A percentile compares a stretch with the other conserved stretches of the same genome.
Conservation (phyloP, 2,329 filamentous ascomycete species). For the Fusarium xylarioides region DNA sequence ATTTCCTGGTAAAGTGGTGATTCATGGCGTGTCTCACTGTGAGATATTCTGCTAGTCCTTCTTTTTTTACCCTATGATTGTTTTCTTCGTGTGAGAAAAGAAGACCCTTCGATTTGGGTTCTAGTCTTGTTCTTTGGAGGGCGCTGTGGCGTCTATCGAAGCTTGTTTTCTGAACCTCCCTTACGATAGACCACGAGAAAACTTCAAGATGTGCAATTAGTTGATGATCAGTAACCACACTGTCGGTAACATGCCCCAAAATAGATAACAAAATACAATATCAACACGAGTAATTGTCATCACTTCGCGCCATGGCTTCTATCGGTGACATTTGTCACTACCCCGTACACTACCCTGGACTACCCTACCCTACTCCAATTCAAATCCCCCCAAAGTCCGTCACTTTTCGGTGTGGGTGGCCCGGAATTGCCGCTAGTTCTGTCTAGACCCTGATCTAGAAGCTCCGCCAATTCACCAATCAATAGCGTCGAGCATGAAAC, state of each 20-base stretch:
- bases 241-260: background rate
- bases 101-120: background rate
- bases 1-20: background rate
- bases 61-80: background rate
- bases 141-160: background rate
- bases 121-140: background rate
- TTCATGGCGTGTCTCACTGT: background rate
- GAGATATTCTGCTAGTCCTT: background rate
- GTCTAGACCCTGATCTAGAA: background rate
- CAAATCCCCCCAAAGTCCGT: background rate
- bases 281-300: background rate
- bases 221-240: background rate
- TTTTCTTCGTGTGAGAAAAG: no score
- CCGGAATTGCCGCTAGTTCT: background rate
- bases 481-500: background rate
- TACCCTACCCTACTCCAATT: background rate
- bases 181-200: rapidly evolving
- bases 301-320: rapidly evolving
- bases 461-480: background rate
- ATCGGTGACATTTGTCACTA: background rate
- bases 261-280: background rate
- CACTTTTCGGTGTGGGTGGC: background rate
- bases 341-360: background rate
- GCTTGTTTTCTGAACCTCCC: background rate
- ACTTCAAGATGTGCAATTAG: background rate